Base-by-base conservation (phyloP, 2,329 filamentous ascomycete genomes). In the Didymella exigua region DNA sequence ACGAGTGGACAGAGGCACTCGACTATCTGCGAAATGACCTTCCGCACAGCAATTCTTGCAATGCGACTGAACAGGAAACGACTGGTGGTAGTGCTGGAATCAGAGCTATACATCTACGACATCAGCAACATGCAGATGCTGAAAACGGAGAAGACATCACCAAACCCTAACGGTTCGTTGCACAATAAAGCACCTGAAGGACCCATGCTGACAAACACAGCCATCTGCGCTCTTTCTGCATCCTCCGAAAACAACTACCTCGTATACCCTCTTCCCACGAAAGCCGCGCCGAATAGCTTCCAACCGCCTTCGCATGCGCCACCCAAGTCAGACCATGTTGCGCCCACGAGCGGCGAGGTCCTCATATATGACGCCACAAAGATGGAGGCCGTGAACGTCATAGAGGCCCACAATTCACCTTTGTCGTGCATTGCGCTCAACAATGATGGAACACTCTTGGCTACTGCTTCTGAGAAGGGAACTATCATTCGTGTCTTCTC, bases 101-200 rank as follows among this genome's bases (percentile, higher is more conserved):
- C 96, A 67, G 90, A 96, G 73, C 96, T 98, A 59, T 99, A 98
- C 77, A 84, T 99, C 43, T 99, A 99, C 79, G 95, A 99, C 75
- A 98, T 99, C 63, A 92, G 93, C 77, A 98, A 97, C 73, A 98
- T 99, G 93, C 93, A 90, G 68, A 85, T 98, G 54, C 82, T 98
- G 34, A 89, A 92, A 75, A 96, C 91, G 5, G 96, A 98, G 61
- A 87, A 92, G 55, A 98, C 93, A 5, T 97, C 93, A 3, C 91
- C 95, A 6, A 99, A 99, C 69, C 91, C 93, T 1, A 87, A 86
- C 60, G 86, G 86, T 82, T 84, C 4, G 58, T 45, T 19, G 13
- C 34, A 68, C 48, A 26, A 30, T n/a, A 38, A 14, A 13, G 3
- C 21, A 11, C 21, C 10, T 7, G 23, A 4, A 16, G 7, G 24